phyloP scores from a whole-genome alignment of 1,139 yeast species.

The Trichomonascaceae sp. region DNA sequence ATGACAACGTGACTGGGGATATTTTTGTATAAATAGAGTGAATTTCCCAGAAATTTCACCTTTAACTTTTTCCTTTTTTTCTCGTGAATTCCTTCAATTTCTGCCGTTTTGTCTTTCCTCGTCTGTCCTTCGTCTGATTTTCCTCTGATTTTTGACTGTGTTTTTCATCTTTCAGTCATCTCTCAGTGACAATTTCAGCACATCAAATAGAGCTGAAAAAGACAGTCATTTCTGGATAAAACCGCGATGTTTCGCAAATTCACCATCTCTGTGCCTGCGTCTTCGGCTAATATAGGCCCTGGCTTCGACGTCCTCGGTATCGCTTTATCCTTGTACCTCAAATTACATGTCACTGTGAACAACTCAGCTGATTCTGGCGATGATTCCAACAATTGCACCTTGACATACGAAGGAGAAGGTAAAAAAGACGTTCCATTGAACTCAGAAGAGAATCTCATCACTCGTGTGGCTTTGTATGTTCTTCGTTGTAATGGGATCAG shows the following conservation, averaged over 20 bases:
- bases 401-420: constrained; percentile 73
- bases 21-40: not conserved
- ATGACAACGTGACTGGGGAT: too few species aligned
- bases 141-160: not conserved
- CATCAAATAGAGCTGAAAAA: not conserved
- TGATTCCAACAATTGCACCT: constrained; percentile 66
- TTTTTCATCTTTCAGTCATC: not conserved
- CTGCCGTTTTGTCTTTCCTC: too few species aligned
- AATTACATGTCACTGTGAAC: constrained; percentile 62
- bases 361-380: constrained; percentile 37
- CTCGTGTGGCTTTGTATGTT: constrained; percentile 88
- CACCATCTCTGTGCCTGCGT: constrained; percentile 78
- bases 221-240: not conserved
- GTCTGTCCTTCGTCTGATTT: too few species aligned
- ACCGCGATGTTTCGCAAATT: constrained; percentile 17
- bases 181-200: not conserved
- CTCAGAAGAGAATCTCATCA: constrained; percentile 75
- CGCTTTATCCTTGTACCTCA: constrained; percentile 69
- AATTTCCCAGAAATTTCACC: not conserved
- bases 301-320: constrained; percentile 96
- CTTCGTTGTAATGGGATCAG: constrained; percentile 72
- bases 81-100: too few species aligned
- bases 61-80: not conserved
- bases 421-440: constrained; percentile 70
- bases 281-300: constrained; percentile 97